Conservation (phyloP, 352 stramenopile genomes). For the Globisporangium spiculum region DNA sequence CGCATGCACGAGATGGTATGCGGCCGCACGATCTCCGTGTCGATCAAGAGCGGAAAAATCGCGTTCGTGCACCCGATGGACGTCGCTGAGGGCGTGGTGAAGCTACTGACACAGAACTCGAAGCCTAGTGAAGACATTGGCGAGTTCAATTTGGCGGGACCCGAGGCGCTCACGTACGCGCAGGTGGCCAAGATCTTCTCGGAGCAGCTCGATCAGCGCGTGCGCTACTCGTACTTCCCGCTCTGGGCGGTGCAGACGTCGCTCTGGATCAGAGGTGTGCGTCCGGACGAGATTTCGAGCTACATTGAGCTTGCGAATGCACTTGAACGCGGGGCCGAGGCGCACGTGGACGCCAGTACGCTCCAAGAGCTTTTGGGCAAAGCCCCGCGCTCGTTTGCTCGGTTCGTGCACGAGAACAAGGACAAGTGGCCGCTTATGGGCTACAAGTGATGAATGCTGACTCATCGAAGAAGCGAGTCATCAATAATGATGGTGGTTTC, state of each 20-base stretch:
- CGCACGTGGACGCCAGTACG: constrained; percentile 25
- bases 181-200: constrained; percentile 48
- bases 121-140: constrained; percentile 12
- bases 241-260: constrained; percentile 72
- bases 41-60: constrained; percentile 51
- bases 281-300: constrained; percentile 53
- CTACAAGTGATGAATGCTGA: constrained; percentile 16
- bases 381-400: constrained; percentile 33
- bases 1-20: constrained; percentile 56
- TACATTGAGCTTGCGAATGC: constrained; percentile 47
- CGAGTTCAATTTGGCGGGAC: constrained; percentile 43
- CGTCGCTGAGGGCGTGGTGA: constrained; percentile 44
- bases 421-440: constrained; percentile 35
- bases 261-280: constrained; percentile 68
- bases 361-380: constrained; percentile 39
- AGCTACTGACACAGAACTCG: not conserved
- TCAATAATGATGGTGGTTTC: not conserved
- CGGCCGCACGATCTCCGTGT: constrained; percentile 59
- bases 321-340: constrained; percentile 42
- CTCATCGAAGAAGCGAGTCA: not conserved
- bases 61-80: constrained; percentile 63
- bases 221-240: constrained; percentile 65
- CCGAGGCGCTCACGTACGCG: constrained; percentile 53
- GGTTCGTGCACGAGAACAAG: constrained; percentile 47
- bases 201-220: constrained; percentile 32